phyloP scores from a whole-genome alignment of 2,329 filamentous ascomycete species.

The Aspergillus caelatus region DNA sequence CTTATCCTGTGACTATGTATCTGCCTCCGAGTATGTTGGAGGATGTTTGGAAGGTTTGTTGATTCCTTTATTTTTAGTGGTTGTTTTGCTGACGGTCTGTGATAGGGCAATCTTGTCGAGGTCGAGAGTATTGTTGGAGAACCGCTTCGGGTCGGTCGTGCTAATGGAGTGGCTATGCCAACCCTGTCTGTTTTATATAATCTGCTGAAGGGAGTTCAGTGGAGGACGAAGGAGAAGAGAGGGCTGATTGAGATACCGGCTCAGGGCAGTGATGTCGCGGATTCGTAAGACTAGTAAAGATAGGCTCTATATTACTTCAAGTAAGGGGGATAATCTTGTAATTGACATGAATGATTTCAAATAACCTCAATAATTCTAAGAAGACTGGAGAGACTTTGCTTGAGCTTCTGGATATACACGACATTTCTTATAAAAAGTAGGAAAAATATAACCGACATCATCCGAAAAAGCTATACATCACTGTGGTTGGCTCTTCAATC shows the following conservation, averaged over 20 bases:
- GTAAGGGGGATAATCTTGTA: no score
- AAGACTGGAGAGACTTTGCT: not conserved
- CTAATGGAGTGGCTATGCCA: conserved; percentile 43
- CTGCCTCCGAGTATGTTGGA: conserved; percentile 40
- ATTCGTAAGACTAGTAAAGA: no score
- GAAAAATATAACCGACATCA: not conserved
- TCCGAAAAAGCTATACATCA: not conserved
- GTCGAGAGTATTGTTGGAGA: conserved; percentile 59
- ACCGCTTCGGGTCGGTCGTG: conserved; percentile 53
- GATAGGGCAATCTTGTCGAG: conserved; percentile 57
- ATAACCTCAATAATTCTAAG: not conserved
- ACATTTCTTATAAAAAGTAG: not conserved
- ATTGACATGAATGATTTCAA: not conserved
- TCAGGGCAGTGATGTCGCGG: not conserved
- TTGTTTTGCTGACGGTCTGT: not conserved
- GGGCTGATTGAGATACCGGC: not conserved
- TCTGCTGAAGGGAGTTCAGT: conserved; percentile 5
- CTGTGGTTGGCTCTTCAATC: not conserved
- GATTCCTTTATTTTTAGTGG: not conserved
- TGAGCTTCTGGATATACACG: not conserved
- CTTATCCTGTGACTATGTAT: conserved; percentile 51
- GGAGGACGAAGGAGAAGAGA: not conserved
- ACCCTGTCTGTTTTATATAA: conserved; percentile 26
- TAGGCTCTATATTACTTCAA: no score
- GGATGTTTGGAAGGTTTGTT: conserved; percentile 42